Base-by-base conservation (phyloP, 2,329 filamentous ascomycete species). In the Paecilomyces fulvus region DNA sequence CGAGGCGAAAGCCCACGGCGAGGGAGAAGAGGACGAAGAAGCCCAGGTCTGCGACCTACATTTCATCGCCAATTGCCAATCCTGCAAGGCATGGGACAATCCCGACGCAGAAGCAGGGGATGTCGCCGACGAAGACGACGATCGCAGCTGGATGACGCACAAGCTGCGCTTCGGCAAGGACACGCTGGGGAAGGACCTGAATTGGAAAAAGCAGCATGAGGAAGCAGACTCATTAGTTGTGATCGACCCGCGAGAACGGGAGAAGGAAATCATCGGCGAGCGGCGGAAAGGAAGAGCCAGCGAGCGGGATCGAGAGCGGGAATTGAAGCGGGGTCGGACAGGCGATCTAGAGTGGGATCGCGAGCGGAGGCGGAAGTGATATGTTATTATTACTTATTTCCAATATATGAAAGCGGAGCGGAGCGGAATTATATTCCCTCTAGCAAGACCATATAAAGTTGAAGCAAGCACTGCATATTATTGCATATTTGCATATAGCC, bases 41-140 rank as follows among this genome's bases (percentile, higher is more conserved):
- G 86, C 84, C 2, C 81, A 81, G 52, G 79, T 95, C 3, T 99
- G 94, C 68, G 94, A 97, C 70, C 76, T 99, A 33, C 94, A 99
- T 70, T 99, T 97, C 72, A 95, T 99, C 60, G 89, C 88, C 52
- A 89, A 95, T 65, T 99, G 94, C 71, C 90, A 96, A 69, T 96
- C 90, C 49, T 97, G 94, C 71, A 85, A 83, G 57, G 83, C 87
- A 0, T 96, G 92, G 90, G 88, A 95, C 66, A 81, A 85, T 51
- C 60, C 65, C 8, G 56, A 63, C 4, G 51, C 58, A 6, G 61
- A 54, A 3, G 81, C 79, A 62, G 82, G 83, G 58, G 84, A 84
- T 52, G 70, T 73, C 2, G 73, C 75, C 2, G 76, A 78, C 14
- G 77, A 77, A 20, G 68, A 73, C 11, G 62, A 68, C 33, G 76